Base-by-base conservation (phyloP, 768 basidiomycete species). In the Cubamyces sp. region DNA sequence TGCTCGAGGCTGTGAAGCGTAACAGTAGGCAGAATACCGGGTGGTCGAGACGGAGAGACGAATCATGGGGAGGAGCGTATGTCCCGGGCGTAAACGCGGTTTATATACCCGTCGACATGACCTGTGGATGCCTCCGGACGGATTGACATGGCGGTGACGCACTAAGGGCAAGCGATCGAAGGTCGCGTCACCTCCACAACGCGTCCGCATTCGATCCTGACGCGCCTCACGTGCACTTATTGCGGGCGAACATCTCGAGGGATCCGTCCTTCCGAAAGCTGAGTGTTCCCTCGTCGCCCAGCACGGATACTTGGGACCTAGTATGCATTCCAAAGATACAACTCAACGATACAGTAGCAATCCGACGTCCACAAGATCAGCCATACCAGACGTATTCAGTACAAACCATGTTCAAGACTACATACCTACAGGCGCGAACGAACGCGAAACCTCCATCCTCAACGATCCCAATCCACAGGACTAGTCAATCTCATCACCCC, bases 401-500 rank as follows among this genome's bases (percentile, higher is more conserved):
- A 34, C 34, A 34, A 11, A 6, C 34, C 34, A 34, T 9, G 9
- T 11, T 34, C 34, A 11, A 34, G 11, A 1, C 34, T 34, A 34
- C 34, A 34, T 34, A 34, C 34, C 34, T 34, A 34, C 34, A 34
- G 6, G 28, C 28, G 28, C 8, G 34, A 34, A 34, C 34, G 11
- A 5, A 8, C 28, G 28, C 8, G 34, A 34, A 34, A 9, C 9
- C 34, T 34, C 14, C n/a, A 39, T 3, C 21, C 19, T 11, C 5
- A 45, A 21, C 3, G 18, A 23, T 21, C 14, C 15, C 41, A 11
- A 21, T 8, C 1, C 48, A 50, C 23, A 19, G 34, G 25, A 14
- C 34, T 43, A 70, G 54, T 70, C 69, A 1, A 70, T 40, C 18
- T 66, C 63, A 21, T 68, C 60, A 9, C 58, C 58, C 69, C 69